Evolutionary conservation across 1,139 yeast species (phyloP), one percentile per base, ranked within the genome.

Genomic region (Scheffersomyces illinoinensis): DNA sequence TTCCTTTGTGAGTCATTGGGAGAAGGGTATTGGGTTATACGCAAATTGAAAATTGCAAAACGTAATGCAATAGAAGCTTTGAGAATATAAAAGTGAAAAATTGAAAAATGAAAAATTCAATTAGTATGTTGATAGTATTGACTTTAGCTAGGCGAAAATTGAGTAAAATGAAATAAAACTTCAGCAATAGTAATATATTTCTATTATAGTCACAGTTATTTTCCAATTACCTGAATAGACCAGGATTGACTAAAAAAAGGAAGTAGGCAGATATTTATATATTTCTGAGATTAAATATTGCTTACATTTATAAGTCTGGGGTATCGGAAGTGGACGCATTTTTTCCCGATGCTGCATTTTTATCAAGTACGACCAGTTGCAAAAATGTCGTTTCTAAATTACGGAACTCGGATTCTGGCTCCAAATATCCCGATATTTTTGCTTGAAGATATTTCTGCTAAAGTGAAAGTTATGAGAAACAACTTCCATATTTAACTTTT

Each of bases 1-100:
- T 68, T 46, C 68, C 67, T 47, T 52, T 51, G 17, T 12, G 14
- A 33, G 43, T 12, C 43, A 33, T 33, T 33, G 43, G 12, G 14
- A 33, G 43, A 12, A 33, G 4, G 7, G 2, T 2, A 33, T 7
- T 33, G 43, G 43, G 10, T 33, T 10, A 8, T 8, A 33, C 5
- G 12, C 43, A 33, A 33, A 33, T 33, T 33, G 43, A 33, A 33
- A 33, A 33, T 33, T 33, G 14, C 43, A 33, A 33, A 33, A 14
- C 12, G 43, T 14, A 33, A 33, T 14, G 43, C 12, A 26, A 26
- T 7, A 26, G 12, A 26, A 26, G 6, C 2, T 7, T 2, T 14
- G 43, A 33, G 12, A 33, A 14, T 14, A 3, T 33, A 33, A 33
- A 33, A 33, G 43, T 33, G 43, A 33, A 33, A 33, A 33, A 33